phyloP scores from a whole-genome alignment of 2,329 filamentous ascomycete genomes.

The Aspergillus novofumigatus region DNA sequence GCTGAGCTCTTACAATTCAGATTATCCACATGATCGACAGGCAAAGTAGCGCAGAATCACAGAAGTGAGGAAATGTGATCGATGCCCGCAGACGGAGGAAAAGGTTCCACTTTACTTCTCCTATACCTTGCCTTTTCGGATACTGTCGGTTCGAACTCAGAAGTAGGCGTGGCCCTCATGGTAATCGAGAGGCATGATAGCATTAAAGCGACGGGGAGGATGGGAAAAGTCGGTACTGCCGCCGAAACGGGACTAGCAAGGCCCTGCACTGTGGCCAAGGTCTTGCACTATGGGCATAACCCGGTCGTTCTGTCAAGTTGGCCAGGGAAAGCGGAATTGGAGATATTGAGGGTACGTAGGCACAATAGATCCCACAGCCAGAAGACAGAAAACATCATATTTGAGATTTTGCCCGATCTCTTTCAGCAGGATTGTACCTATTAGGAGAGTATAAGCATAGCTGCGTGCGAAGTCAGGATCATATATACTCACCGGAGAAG shows the following conservation, averaged over 20 bases:
- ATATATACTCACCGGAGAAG: constrained; percentile 71
- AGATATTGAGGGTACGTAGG: neutral
- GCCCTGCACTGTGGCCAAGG: neutral
- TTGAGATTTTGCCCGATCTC: constrained; percentile 36
- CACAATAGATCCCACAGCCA: neutral
- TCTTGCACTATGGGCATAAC: neutral
- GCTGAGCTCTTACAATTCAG: neutral
- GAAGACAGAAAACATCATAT: constrained; percentile 7
- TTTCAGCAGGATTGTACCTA: constrained; percentile 31
- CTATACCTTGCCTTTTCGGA: neutral
- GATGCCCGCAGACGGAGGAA: neutral
- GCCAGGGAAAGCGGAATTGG: neutral
- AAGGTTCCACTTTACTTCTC: neutral
- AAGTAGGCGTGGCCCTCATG: neutral
- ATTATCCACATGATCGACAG: neutral
- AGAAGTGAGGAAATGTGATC: neutral
- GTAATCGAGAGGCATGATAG: neutral
- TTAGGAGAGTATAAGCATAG: constrained; percentile 1
- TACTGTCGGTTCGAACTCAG: neutral
- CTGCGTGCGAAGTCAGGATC: neutral
- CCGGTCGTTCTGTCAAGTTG: neutral
- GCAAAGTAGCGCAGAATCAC: neutral
- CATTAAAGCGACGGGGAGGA: too few relatives aligned
- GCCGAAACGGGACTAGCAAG: neutral
- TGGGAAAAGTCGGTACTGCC: neutral